phyloP scores from a whole-genome alignment of 2,329 filamentous ascomycete species.

The Septoria petroselini region DNA sequence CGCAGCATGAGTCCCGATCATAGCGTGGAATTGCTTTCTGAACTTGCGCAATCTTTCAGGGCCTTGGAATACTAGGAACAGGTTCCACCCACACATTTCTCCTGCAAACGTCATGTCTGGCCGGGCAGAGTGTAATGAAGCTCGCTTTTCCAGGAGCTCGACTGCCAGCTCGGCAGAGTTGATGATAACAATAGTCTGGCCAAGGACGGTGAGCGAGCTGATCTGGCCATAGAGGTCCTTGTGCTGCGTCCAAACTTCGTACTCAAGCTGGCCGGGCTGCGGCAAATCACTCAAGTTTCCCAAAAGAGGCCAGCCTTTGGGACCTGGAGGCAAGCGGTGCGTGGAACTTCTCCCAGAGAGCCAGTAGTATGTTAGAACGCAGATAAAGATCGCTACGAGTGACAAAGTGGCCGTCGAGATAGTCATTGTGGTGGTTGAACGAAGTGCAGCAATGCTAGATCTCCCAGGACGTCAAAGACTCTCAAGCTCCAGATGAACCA shows the following conservation, averaged over 20 bases:
- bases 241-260: constrained; percentile 44
- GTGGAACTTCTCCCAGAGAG: neutral
- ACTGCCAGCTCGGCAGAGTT: constrained; percentile 40
- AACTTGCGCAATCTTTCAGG: constrained; percentile 29
- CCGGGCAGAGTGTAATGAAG: constrained; percentile 39
- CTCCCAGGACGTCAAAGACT: neutral
- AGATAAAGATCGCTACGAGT: no score
- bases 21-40: constrained; percentile 46
- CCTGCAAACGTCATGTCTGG: constrained; percentile 31
- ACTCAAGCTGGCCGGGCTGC: constrained; percentile 36
- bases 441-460: no score
- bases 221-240: constrained; percentile 36
- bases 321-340: constrained; percentile 24
- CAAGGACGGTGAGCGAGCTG: constrained; percentile 44
- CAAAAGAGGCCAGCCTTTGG: constrained; percentile 24
- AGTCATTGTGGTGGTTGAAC: no score
- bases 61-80: constrained; percentile 30
- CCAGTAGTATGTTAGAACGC: neutral
- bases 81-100: constrained; percentile 40
- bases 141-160: constrained; percentile 43
- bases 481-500: neutral
- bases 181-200: constrained; percentile 44
- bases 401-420: no score
- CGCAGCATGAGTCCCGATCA: constrained; percentile 42
- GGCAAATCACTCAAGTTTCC: constrained; percentile 27